Evolutionary conservation across 2,329 filamentous ascomycete genomes (phyloP), one percentile per base, ranked within the genome.

Genomic region (Ramichloridium luteum): DNA sequence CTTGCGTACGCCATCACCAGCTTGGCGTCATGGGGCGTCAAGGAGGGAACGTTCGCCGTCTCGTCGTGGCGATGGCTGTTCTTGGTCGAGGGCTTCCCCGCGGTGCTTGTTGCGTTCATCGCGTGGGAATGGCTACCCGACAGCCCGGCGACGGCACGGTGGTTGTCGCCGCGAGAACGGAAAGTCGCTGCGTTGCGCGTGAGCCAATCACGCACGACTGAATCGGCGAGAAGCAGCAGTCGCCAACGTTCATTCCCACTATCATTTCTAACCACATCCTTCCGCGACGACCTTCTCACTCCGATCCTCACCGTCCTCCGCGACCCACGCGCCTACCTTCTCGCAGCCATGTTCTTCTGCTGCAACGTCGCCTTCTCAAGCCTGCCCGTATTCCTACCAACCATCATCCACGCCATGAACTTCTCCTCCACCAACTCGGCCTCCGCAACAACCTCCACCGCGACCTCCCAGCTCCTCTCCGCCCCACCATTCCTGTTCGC

Each of bases 361-460:
- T 76, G 80, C 50, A 93, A 93, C 57, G 79, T 92, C 53, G 80
- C 84, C 9, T 93, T 93, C 61, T 77, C 76, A 49, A 88, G 80
- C 13, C 74, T 93, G 52, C 85, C 85, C 3, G 81, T 90, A 29
- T 93, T 93, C 53, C 68, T 93, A 3, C 84, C 84, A 20, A 84
- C 80, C 22, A 51, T 45, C 33, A 22, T 49, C 22, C 37, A 37
- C 38, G 64, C 60, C 37, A 75, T 92, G 82, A 80, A 80, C 37
- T 79, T 83, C 58, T 66, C 71, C 20, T n/a, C n/a, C n/a, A n/a
- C n/a, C n/a, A n/a, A n/a, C n/a, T n/a, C n/a, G n/a, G n/a, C n/a
- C n/a, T n/a, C n/a, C n/a, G n/a, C n/a, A n/a, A n/a, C n/a, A n/a
- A n/a, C n/a, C n/a, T 23, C 20, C 8, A 57, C 69, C 1, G 58